Evolutionary conservation across 2,329 filamentous ascomycete species (phyloP), one percentile per base, ranked within the genome.

Genomic region (Exophiala mesophila): DNA sequence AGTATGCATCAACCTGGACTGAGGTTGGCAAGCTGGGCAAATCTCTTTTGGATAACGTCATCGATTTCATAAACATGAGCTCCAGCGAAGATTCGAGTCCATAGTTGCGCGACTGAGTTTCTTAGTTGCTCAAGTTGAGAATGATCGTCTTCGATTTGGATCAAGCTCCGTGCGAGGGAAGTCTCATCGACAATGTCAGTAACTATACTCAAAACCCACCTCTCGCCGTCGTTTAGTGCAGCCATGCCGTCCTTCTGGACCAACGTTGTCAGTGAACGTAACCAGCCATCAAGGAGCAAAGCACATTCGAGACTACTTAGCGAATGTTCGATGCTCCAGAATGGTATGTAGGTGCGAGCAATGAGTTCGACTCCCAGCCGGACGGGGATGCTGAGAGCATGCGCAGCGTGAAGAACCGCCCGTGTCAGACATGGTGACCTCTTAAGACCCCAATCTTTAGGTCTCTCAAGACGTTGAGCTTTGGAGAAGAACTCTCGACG

Each of bases 361-460:
- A 67, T 62, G 1, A 65, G 55, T n/a, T 61, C 53, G 43, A 65
- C 62, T 8, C 64, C 64, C 37, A 66, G 64, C 52, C 55, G 59
- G 41, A 61, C 46, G 2, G 57, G 57, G n/a, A 82, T 78, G 3
- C 79, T 80, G 20, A 85, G 63, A 0, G 80, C 80, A 56, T 83
- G 81, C 20, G 82, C 77, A 2, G 78, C 79, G 56, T 85, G 80
- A 20, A 82, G 70, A 1, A 83, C 75, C 1, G 80, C 80, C 36
- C 78, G 67, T 24, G 76, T 75, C 15, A 83, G 69, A 32, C 75
- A 74, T 6, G 71, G 63, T 26, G 73, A 78, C 23, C 23, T 28
- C 81, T 71, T 12, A 74, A 67, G 16, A 82, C 68, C 20, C 73
- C 63, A 1, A n/a, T n/a, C n/a, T n/a, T n/a, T n/a, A n/a, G n/a